Evolutionary conservation across 805 yeast species (phyloP).

Genomic region (Candida railenensis): DNA sequence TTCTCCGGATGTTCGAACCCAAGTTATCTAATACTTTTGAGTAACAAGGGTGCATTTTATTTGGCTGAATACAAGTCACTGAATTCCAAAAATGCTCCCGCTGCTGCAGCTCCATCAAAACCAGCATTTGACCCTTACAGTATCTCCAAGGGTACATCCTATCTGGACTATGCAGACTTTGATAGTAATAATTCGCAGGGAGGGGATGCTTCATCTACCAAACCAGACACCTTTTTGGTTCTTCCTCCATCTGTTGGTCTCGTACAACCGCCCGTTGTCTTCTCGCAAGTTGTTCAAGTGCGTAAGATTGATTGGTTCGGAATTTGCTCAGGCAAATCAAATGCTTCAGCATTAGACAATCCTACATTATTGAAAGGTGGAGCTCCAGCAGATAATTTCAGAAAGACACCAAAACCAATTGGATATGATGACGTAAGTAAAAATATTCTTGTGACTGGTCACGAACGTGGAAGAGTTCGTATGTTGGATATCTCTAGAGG

Average conservation of each 20-base stretch:
- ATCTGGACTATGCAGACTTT: constrained; percentile 1
- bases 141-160: background rate
- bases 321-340: constrained; percentile 44
- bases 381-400: constrained; percentile 51
- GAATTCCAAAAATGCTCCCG: background rate
- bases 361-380: constrained; percentile 75
- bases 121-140: constrained; percentile 1
- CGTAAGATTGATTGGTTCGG: constrained; percentile 75
- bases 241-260: constrained; percentile 82
- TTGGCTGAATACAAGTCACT: constrained; percentile 19
- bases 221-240: constrained; percentile 37
- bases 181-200: constrained; percentile 2
- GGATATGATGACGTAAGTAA: constrained; percentile 44
- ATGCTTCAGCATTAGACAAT: constrained; percentile 29
- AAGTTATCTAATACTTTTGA: constrained; percentile 51
- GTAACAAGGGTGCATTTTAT: constrained; percentile 66
- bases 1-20: constrained; percentile 84
- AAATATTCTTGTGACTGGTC: constrained; percentile 72
- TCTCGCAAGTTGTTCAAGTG: constrained; percentile 48
- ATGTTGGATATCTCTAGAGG: constrained; percentile 82
- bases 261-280: constrained; percentile 71
- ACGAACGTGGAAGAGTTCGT: constrained; percentile 78
- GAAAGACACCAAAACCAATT: constrained; percentile 22
- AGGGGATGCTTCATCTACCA: constrained; percentile 49
- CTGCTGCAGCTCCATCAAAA: background rate